Percentiles rank a stretch among this genome's conserved stretches.
Conservation (phyloP, 2,329 filamentous ascomycete species). For the Raffaelea albimanens region DNA sequence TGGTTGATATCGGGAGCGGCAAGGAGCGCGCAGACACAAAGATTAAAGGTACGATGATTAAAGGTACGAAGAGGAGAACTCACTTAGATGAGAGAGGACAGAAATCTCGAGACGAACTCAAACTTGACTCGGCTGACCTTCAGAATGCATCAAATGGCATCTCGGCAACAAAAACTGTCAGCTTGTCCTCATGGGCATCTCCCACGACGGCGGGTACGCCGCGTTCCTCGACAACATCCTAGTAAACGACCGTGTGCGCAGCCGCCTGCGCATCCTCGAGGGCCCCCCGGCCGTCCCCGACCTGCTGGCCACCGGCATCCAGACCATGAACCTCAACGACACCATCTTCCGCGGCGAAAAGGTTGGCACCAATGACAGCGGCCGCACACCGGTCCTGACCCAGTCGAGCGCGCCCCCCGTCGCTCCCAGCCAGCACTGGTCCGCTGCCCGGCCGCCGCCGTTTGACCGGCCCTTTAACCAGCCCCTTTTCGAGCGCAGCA, state of each 20-base stretch:
- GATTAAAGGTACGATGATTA: constrained; percentile 49
- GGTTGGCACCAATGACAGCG: constrained; percentile 24
- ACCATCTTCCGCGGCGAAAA: constrained; percentile 46
- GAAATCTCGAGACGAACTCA: too few relatives aligned
- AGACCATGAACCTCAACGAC: constrained; percentile 34
- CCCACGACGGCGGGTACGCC: constrained; percentile 51
- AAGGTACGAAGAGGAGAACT: too few relatives aligned
- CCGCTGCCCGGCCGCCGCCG: too few relatives aligned
- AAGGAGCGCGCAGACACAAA: constrained; percentile 52
- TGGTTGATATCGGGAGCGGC: constrained; percentile 50
- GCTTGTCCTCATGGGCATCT: constrained; percentile 51
- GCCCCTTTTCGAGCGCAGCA: too few relatives aligned
- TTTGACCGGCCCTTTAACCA: too few relatives aligned
- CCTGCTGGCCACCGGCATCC: constrained; percentile 35
- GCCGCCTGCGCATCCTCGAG: constrained; percentile 44
- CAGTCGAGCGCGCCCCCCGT: too few relatives aligned
- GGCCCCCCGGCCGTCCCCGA: constrained; percentile 41
- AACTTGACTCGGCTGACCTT: not conserved
- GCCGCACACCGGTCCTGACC: too few relatives aligned
- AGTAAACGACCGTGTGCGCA: constrained; percentile 29
- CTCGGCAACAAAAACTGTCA: constrained; percentile 52
- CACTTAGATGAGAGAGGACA: too few relatives aligned
- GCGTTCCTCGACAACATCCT: constrained; percentile 48
- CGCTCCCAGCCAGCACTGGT: too few relatives aligned
- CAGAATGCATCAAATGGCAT: constrained; percentile 46